Conservation (phyloP, 352 stramenopile species). For the Globisporangium acanthophoron region DNA sequence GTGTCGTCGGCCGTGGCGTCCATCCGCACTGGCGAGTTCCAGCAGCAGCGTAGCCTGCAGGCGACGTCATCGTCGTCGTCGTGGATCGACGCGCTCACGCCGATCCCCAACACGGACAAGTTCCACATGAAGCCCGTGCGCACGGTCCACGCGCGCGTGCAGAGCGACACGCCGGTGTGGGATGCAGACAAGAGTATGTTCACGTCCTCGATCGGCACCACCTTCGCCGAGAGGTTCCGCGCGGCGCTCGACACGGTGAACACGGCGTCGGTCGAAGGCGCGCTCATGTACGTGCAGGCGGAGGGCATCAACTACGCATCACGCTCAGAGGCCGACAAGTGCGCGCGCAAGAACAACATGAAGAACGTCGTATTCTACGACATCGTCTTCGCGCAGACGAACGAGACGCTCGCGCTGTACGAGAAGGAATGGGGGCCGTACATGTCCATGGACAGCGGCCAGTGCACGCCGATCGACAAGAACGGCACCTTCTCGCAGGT, state of each 20-base stretch:
- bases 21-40: neutral
- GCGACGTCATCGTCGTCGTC: neutral
- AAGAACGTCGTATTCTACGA: constrained; percentile 83
- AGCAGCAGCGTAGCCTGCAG: constrained; percentile 1
- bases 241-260: constrained; percentile 36
- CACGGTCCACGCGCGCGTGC: constrained; percentile 53
- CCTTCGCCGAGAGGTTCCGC: constrained; percentile 18
- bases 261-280: constrained; percentile 35
- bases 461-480: constrained; percentile 41
- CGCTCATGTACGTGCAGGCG: constrained; percentile 46
- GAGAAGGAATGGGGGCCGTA: constrained; percentile 63
- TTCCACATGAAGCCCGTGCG: constrained; percentile 53
- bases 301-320: constrained; percentile 37
- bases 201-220: constrained; percentile 6
- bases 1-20: neutral
- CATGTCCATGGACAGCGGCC: constrained; percentile 61
- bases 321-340: constrained; percentile 20
- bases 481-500: constrained; percentile 32
- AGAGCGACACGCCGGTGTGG: constrained; percentile 56
- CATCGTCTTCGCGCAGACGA: constrained; percentile 68
- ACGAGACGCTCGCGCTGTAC: constrained; percentile 68
- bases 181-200: constrained; percentile 23
- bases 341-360: constrained; percentile 73
- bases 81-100: constrained; percentile 22
- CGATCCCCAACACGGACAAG: constrained; percentile 29